Evolutionary conservation across 2,329 filamentous ascomycete species (phyloP), one percentile per base, ranked within the genome.

Genomic region (Neofusicoccum kwambonambiense): DNA sequence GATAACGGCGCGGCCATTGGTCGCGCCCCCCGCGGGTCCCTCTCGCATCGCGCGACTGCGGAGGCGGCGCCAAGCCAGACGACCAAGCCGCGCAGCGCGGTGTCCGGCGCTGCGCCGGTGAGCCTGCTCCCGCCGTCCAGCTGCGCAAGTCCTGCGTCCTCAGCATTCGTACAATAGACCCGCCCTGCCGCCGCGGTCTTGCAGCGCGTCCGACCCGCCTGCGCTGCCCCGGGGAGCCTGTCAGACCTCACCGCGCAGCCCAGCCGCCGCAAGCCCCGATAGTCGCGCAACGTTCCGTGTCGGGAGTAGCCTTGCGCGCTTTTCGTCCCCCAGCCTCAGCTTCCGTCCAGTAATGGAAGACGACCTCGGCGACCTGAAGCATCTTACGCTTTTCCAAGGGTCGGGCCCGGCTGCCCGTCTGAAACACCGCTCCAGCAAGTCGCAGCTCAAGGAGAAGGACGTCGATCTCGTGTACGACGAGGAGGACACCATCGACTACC

Each of bases 401-500:
- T 56, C 51, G 19, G 37, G 42, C 52, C 51, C 35, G 35, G 52
- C 51, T 7, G n/a, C 51, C 15, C 62, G 44, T 2, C 52, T 64
- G 52, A 64, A 64, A 42, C 51, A 61, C 31, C 63, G 63, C 52
- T 11, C 15, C 35, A 61, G 27, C 54, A 44, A 39, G 6, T 9
- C 39, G n/a, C 44, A 45, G 44, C 37, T 51, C 35, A 35, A 42
- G 9, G 63, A 65, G 11, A 65, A 65, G 41, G 64, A 65, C 50
- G 50, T 62, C 62, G 64, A 65, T 60, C 47, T 65, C 39, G 60
- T 60, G 31, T 65, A 56, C 42, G 62, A 65, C 62, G 65, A 68
- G 34, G 60, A 67, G 42, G 67, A 68, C 17, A 54, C 35, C 35
- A 42, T 61, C 51, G 65, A 45, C 34, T 61, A 65, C 12, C 9